Percentiles rank a stretch among this genome's conserved stretches.
These are phyloP conservation scores for Ophiocordyceps camponoti-rufipedis DNA, from an alignment of 2,329 filamentous ascomycete species.

Conservation along the genomic window DNA sequence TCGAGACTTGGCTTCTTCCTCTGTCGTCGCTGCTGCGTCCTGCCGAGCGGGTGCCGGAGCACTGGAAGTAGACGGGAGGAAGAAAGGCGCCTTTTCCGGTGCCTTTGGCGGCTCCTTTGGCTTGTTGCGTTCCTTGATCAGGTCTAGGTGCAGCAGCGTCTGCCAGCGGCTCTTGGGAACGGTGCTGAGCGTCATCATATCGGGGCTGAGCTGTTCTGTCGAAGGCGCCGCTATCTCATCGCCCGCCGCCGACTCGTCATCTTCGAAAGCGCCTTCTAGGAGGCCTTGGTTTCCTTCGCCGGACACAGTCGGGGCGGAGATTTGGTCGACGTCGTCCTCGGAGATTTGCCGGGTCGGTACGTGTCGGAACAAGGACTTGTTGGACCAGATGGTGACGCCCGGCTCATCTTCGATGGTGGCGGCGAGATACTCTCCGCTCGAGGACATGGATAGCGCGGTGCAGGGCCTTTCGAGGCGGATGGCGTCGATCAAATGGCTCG, in stretches of 20 bases:
- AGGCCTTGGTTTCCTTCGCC: conserved; percentile 65
- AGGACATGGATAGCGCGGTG: conserved; percentile 72
- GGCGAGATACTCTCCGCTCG: conserved; percentile 84
- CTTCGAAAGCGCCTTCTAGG: conserved; percentile 58
- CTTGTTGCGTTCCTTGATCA: conserved; percentile 87
- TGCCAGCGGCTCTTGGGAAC: conserved; percentile 90
- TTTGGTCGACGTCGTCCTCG: conserved; percentile 50
- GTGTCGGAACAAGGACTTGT: conserved; percentile 78
- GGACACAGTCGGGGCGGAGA: conserved; percentile 55
- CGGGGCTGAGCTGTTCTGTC: conserved; percentile 61
- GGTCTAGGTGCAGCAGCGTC: conserved; percentile 76
- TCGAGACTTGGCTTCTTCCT: conserved; percentile 37
- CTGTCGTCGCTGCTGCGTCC: conserved; percentile 12
- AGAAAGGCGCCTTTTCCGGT: conserved; percentile 91
- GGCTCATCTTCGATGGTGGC: conserved; percentile 67
- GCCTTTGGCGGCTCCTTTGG: conserved; percentile 80
- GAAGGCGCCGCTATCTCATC: conserved; percentile 34
- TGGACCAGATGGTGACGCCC: conserved; percentile 92
- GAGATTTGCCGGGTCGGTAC: conserved; percentile 73
- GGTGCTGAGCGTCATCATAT: conserved; percentile 76
- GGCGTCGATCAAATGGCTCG: conserved; percentile 85
- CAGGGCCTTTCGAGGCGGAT: conserved; percentile 66
- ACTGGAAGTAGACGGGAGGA: conserved; percentile 52
- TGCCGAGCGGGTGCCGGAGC: conserved; percentile 20
- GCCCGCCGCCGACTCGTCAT: conserved; percentile 30